These are phyloP conservation scores for Parietichytrium sp. DNA, from an alignment of 108 stramenopile species.

Conservation along the genomic window DNA sequence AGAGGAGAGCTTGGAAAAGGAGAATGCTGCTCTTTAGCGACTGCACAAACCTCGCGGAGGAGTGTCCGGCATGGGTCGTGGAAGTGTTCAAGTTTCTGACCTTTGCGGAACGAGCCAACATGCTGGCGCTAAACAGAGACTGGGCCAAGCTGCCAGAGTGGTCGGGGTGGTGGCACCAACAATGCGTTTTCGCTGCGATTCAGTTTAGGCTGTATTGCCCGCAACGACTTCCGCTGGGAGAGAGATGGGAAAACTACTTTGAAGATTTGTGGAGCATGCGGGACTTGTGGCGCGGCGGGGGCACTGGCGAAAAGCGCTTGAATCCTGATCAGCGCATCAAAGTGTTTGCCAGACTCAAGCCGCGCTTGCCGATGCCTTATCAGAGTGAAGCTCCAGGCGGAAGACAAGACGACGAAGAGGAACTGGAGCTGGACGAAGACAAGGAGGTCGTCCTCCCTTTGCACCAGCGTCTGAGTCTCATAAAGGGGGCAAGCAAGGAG, in stretches of 20 bases:
- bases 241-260: constrained; percentile 2
- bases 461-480: constrained; percentile 64
- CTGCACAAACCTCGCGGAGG: neutral
- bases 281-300: neutral
- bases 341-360: constrained; percentile 2
- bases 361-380: neutral
- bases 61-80: neutral
- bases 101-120: neutral
- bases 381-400: neutral
- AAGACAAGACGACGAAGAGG: neutral
- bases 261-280: constrained; percentile 34
- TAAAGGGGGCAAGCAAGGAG: neutral
- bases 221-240: neutral
- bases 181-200: constrained; percentile 1
- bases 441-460: constrained; percentile 57
- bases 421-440: neutral
- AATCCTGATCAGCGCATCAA: neutral
- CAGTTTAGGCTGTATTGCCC: constrained; percentile 24
- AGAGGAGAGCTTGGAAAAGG: too few relatives aligned
- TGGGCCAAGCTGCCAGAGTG: neutral
- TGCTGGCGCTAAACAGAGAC: neutral
- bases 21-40: too few relatives aligned
- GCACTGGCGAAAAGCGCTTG: neutral
- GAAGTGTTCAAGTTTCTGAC: neutral
- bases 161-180: neutral